Evolutionary conservation across 1,284 basidiomycete genomes (phyloP).

Genomic region (Apiotrichum domesticum): DNA sequence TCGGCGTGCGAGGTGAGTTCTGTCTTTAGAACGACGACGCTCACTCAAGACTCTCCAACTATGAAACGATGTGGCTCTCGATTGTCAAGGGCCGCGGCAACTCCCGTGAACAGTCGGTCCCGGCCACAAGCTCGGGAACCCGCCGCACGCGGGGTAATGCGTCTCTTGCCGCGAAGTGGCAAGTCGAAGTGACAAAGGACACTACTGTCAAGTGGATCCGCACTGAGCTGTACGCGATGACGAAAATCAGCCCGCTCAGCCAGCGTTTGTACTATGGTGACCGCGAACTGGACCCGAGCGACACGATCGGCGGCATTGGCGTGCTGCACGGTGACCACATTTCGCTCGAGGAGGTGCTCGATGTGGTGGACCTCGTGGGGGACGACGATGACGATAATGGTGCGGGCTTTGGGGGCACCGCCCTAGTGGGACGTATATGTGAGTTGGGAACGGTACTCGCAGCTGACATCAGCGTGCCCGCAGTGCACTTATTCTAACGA

Average conservation of each 20-base stretch:
- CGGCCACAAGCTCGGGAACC: background rate
- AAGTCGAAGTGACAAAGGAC: slow-evolving; percentile 18
- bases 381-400: slow-evolving; percentile 18
- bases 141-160: background rate
- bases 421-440: slow-evolving; percentile 25
- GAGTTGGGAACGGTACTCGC: slow-evolving; percentile 7
- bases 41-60: slow-evolving; percentile 14
- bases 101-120: background rate
- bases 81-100: slow-evolving; percentile 11
- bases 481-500: slow-evolving; percentile 28
- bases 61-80: slow-evolving; percentile 13
- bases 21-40: background rate
- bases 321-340: slow-evolving; percentile 25
- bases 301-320: slow-evolving; percentile 28
- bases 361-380: slow-evolving; percentile 25
- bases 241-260: slow-evolving; percentile 24
- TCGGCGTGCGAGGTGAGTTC: slow-evolving; percentile 4
- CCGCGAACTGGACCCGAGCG: slow-evolving; percentile 18
- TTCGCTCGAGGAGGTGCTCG: slow-evolving; percentile 15
- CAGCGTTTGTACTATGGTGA: slow-evolving; percentile 24
- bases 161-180: slow-evolving; percentile 1
- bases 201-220: slow-evolving; percentile 34
- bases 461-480: slow-evolving; percentile 20
- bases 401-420: slow-evolving; percentile 39
- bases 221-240: slow-evolving; percentile 18